Base-by-base conservation (phyloP, 768 basidiomycete genomes). In the Rhizopogon vulgaris region DNA sequence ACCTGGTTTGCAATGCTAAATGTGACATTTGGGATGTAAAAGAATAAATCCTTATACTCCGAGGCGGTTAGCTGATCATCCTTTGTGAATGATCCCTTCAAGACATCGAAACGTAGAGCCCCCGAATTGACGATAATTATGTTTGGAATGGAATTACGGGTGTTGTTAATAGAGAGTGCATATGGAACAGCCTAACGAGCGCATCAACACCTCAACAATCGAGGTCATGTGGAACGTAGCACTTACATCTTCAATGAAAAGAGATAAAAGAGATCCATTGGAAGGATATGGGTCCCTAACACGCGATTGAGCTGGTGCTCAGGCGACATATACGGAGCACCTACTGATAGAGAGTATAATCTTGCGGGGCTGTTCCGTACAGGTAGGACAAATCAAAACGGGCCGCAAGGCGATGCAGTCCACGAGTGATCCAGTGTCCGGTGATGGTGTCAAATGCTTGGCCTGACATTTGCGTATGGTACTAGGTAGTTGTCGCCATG, bases 21-120 rank as follows among this genome's bases (percentile, higher is more conserved):
- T 0, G 76, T 64, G 34, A 90, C 71, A 40, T 77, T 69, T 4
- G 83, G 68, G 52, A 90, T 75, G 66, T 75, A 90, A 17, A 78
- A 54, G 72, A 89, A 87, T 8, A 71, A 53, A 60, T 90, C 81
- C 0, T 69, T 65, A 62, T 86, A 93, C 0, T 90, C 87, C 5
- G 79, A 82, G 1, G 79, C 78, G 0, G 87, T 87, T 41, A 91
- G 75, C 58, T 90, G 84, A 65, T 93, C 89, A 63, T 91, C 87
- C 64, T 82, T 82, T 27, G 84, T 85, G 69, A 93, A 92, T 2
- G 80, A 60, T 2, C 90, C 90, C 1, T 74, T 58, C 60, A 80
- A 83, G 48, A 90, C 65, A 58, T 86, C 78, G 67, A 82, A 89
- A 47, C 87, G 80, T 59, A 81, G 72, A 10, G 74, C 78, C 10